Evolutionary conservation across 2,329 filamentous ascomycete species (phyloP).

Genomic region (Trichoderma arundinaceum): DNA sequence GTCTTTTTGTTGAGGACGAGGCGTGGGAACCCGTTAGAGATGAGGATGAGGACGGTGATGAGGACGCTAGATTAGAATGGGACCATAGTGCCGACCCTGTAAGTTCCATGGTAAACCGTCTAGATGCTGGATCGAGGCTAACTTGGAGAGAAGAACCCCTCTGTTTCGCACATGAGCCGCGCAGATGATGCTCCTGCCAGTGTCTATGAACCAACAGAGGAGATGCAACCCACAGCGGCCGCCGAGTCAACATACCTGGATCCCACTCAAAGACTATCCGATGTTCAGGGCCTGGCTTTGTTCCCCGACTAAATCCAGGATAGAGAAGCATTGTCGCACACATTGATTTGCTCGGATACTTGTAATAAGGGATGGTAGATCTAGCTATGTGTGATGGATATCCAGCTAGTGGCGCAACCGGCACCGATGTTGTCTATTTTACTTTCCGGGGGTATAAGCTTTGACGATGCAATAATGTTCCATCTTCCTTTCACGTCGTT

Average conservation of each 20-base stretch:
- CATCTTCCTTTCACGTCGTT: constrained; percentile 72
- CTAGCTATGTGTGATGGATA: constrained; percentile 53
- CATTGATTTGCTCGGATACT: not conserved
- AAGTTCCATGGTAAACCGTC: constrained; percentile 40
- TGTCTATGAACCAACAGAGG: constrained; percentile 35
- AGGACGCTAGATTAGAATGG: constrained; percentile 74
- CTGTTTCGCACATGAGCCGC: constrained; percentile 52
- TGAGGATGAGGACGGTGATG: constrained; percentile 66
- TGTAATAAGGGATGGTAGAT: not conserved
- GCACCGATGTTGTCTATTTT: constrained; percentile 70
- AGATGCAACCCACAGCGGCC: constrained; percentile 34
- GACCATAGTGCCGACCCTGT: constrained; percentile 70
- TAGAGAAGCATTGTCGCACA: not conserved
- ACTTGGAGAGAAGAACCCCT: constrained; percentile 49
- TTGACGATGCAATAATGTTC: constrained; percentile 68
- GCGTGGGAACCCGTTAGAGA: constrained; percentile 73
- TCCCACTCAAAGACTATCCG: constrained; percentile 75
- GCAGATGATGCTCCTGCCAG: constrained; percentile 39
- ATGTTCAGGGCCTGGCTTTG: constrained; percentile 60
- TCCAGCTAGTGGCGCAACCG: constrained; percentile 91
- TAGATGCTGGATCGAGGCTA: constrained; percentile 34
- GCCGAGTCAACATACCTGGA: constrained; percentile 55
- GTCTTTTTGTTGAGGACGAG: constrained; percentile 78
- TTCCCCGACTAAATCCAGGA: constrained; percentile 46
- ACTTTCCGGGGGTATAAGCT: constrained; percentile 57